Evolutionary conservation across 2,329 filamentous ascomycete species (phyloP).

Genomic region (Alternaria rosae): DNA sequence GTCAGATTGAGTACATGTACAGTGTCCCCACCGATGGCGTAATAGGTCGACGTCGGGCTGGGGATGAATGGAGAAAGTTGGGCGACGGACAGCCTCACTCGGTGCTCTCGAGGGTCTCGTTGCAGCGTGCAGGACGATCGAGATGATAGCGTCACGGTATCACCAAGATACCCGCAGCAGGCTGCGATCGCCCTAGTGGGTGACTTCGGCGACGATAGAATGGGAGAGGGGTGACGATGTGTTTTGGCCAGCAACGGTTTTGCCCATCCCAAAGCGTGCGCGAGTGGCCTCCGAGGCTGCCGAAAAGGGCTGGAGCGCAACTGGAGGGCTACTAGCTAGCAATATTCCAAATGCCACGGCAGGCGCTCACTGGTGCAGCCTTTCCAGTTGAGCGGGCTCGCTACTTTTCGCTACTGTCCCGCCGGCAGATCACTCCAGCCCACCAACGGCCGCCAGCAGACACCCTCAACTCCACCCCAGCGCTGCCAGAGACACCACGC

Average conservation of each 20-base stretch:
- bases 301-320: slow-evolving; percentile 15
- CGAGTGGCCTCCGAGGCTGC: slow-evolving; percentile 3
- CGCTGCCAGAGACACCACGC: background rate
- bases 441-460: slow-evolving; percentile 24
- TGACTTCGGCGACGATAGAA: slow-evolving; percentile 10
- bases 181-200: background rate
- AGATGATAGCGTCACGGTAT: slow-evolving; percentile 20
- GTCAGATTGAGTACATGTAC: slow-evolving; percentile 26
- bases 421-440: slow-evolving; percentile 26
- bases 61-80: slow-evolving; percentile 14
- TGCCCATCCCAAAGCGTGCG: slow-evolving; percentile 29
- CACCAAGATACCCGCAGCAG: slow-evolving; percentile 15
- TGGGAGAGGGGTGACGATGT: slow-evolving; percentile 4
- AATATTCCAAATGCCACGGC: slow-evolving; percentile 32
- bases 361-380: slow-evolving; percentile 17
- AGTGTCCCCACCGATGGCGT: slow-evolving; percentile 16
- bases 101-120: background rate
- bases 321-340: slow-evolving; percentile 7
- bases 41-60: slow-evolving; percentile 6
- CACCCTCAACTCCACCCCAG: background rate
- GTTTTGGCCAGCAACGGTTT: slow-evolving; percentile 10
- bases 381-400: slow-evolving; percentile 26
- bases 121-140: slow-evolving; percentile 4
- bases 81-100: slow-evolving; percentile 13
- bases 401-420: slow-evolving; percentile 24